Percentiles rank a stretch among this genome's conserved stretches.
These are phyloP conservation scores for Ascochyta viciae-villosae DNA, from an alignment of 2,329 filamentous ascomycete species.

Conservation along the genomic window DNA sequence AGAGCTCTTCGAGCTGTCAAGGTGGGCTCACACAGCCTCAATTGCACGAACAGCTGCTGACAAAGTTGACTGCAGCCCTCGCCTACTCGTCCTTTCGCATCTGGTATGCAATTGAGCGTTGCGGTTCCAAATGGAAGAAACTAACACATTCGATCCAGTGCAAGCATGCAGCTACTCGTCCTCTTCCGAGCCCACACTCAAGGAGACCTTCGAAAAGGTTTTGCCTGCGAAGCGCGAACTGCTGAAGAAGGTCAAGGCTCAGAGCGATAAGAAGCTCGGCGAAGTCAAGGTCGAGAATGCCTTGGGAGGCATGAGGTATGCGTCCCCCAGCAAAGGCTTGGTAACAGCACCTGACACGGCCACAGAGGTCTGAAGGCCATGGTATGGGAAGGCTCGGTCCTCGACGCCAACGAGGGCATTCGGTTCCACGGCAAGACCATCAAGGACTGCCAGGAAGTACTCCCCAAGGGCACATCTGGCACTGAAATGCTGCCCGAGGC, in stretches of 20 bases:
- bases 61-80: slow-evolving; percentile 34
- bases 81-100: slow-evolving; percentile 40
- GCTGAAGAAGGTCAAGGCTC: slow-evolving; percentile 89
- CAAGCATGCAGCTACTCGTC: slow-evolving; percentile 70
- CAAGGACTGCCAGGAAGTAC: slow-evolving; percentile 93
- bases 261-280: slow-evolving; percentile 82
- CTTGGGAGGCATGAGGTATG: slow-evolving; percentile 88
- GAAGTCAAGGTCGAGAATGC: slow-evolving; percentile 94
- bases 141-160: slow-evolving; percentile 38
- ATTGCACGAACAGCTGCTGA: slow-evolving; percentile 20
- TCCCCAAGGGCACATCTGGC: slow-evolving; percentile 89
- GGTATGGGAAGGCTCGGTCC: slow-evolving; percentile 97
- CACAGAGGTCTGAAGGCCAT: slow-evolving; percentile 86
- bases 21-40: slow-evolving; percentile 55
- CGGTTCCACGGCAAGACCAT: slow-evolving; percentile 98
- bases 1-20: slow-evolving; percentile 69
- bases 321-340: neutral
- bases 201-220: slow-evolving; percentile 79
- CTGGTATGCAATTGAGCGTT: slow-evolving; percentile 44
- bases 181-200: slow-evolving; percentile 84
- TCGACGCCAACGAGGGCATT: slow-evolving; percentile 96
- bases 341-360: neutral
- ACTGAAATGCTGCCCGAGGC: slow-evolving; percentile 98
- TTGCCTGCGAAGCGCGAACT: slow-evolving; percentile 95
- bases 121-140: neutral